Conservation (phyloP, 2,329 filamentous ascomycete genomes). For the Diaporthe sp. region DNA sequence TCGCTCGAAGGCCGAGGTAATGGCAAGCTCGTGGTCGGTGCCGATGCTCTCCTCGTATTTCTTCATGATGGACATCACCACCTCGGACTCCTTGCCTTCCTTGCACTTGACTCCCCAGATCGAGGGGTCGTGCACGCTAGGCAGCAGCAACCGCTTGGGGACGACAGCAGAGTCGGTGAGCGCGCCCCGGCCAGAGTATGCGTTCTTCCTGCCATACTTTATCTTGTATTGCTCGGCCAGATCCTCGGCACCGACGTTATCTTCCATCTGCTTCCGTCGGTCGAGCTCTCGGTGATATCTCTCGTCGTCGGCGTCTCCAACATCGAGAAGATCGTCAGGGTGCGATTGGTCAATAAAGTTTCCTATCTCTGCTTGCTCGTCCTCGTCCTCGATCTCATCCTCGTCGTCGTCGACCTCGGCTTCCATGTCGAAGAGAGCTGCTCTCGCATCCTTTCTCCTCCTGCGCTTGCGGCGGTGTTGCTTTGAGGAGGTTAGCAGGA, state of each 20-base stretch:
- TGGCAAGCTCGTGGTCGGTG: constrained; percentile 84
- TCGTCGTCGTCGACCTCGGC: constrained; percentile 98
- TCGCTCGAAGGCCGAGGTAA: constrained; percentile 93
- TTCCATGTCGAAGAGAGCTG: constrained; percentile 96
- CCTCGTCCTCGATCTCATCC: constrained; percentile 88
- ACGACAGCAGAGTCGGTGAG: constrained; percentile 81
- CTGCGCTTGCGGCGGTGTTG: constrained; percentile 85
- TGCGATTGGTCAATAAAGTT: constrained; percentile 92
- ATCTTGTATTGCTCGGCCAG: constrained; percentile 89
- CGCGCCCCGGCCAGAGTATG: constrained; percentile 59
- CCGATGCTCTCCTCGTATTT: constrained; percentile 84
- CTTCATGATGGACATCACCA: constrained; percentile 89
- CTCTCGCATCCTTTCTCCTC: constrained; percentile 73
- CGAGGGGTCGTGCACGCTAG: constrained; percentile 93
- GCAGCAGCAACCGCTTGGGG: constrained; percentile 87
- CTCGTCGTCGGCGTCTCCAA: constrained; percentile 87
- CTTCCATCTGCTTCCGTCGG: constrained; percentile 87
- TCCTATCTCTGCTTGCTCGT: constrained; percentile 86
- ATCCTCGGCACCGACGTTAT: constrained; percentile 93
- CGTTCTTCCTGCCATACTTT: constrained; percentile 84
- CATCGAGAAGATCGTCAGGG: constrained; percentile 88
- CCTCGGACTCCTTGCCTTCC: constrained; percentile 94
- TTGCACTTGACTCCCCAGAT: constrained; percentile 97
- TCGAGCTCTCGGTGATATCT: constrained; percentile 94
- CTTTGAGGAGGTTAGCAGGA: constrained; percentile 50